Evolutionary conservation across 345 rosid species (phyloP).

Genomic region (Mangifera indica): DNA sequence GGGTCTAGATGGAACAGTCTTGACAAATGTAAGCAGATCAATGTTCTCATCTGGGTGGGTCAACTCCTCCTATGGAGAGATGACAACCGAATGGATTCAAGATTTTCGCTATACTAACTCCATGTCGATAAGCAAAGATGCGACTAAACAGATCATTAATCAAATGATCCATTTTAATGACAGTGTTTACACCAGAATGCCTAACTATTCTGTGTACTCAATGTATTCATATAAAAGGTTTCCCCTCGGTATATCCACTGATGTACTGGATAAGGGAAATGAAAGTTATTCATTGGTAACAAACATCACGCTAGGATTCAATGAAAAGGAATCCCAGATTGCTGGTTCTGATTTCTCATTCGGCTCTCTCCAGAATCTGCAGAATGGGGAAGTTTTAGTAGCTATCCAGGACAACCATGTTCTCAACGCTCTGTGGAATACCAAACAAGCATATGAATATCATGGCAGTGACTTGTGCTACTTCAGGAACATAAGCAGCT

Average conservation of each 20-base stretch:
- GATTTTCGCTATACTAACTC: constrained; percentile 48
- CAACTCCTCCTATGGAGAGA: constrained; percentile 58
- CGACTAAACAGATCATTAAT: constrained; percentile 53
- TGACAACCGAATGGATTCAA: constrained; percentile 52
- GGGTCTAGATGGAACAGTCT: constrained; percentile 59
- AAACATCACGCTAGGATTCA: constrained; percentile 55
- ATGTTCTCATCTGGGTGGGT: constrained; percentile 61
- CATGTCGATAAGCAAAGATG: constrained; percentile 55
- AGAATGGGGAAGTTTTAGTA: constrained; percentile 51
- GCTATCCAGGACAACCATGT: constrained; percentile 50
- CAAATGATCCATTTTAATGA: constrained; percentile 60
- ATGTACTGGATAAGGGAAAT: constrained; percentile 36
- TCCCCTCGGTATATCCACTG: constrained; percentile 39
- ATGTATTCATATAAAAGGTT: constrained; percentile 49
- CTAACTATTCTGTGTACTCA: constrained; percentile 20
- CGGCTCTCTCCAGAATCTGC: constrained; percentile 49
- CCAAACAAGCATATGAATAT: constrained; percentile 55
- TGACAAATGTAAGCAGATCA: constrained; percentile 48
- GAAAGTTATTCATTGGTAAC: constrained; percentile 30
- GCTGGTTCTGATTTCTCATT: constrained; percentile 18
- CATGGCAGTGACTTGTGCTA: constrained; percentile 54
- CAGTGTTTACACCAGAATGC: constrained; percentile 34
- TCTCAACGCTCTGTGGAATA: constrained; percentile 45
- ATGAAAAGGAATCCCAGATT: constrained; percentile 45
- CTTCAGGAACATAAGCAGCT: constrained; percentile 74